Conservation (phyloP, 345 rosid species). For the Toxicodendron radicans region DNA sequence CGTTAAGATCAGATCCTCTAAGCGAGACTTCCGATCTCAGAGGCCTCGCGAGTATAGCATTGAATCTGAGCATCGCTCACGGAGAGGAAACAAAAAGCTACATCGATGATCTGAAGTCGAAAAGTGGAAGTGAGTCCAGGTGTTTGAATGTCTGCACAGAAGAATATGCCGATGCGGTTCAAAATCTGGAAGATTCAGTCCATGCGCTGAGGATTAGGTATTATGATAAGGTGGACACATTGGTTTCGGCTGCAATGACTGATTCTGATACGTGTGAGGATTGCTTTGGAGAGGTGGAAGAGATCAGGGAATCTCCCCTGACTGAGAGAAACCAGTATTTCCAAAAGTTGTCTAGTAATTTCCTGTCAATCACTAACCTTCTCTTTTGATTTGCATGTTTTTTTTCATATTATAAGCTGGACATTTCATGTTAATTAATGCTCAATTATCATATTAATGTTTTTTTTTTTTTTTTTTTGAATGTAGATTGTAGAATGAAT, state of each 20-base stretch:
- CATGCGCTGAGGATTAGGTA: slow-evolving; percentile 14
- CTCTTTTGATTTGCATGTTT: neutral
- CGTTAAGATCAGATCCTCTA: slow-evolving; percentile 29
- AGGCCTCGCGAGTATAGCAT: slow-evolving; percentile 26
- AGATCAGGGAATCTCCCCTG: neutral
- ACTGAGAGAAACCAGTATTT: slow-evolving; percentile 19
- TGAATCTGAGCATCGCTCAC: slow-evolving; percentile 10
- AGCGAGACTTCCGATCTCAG: slow-evolving; percentile 25
- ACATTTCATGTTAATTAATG: neutral
- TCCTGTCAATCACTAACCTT: slow-evolving; percentile 23
- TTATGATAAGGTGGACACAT: slow-evolving; percentile 10
- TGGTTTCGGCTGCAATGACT: slow-evolving; percentile 31
- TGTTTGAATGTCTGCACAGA: slow-evolving; percentile 23
- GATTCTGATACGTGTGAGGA: slow-evolving; percentile 30
- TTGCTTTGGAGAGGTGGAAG: slow-evolving; percentile 13
- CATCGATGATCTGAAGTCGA: slow-evolving; percentile 8
- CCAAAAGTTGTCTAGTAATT: slow-evolving; percentile 22
- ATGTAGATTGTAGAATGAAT: too few relatives aligned
- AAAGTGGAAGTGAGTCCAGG: neutral
- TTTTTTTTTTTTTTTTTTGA: too few relatives aligned
- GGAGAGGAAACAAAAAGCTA: slow-evolving; percentile 16
- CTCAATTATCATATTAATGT: too few relatives aligned
- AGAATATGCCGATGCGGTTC: slow-evolving; percentile 16
- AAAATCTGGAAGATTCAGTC: slow-evolving; percentile 17
- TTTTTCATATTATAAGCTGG: too few relatives aligned